Evolutionary conservation across 306 rosid species (phyloP), one percentile per base, ranked within the genome.

Genomic region (Rubus parviflorus): DNA sequence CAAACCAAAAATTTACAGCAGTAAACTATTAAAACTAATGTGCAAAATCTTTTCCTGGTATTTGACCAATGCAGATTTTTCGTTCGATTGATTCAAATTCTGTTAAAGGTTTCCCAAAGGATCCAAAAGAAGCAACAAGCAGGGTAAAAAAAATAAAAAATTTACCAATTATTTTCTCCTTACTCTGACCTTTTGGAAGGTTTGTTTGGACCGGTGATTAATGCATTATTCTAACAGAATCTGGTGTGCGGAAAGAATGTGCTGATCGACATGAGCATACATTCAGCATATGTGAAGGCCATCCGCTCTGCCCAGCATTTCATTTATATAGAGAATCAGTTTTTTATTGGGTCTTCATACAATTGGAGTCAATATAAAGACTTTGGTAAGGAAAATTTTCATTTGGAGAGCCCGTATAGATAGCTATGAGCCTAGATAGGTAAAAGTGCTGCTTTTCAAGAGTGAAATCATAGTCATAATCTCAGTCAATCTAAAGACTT

Each of bases 181-280:
- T 80, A 46, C 56, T 64, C 43, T 43, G 60, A 69, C 68, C 52
- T 77, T 57, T 83, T 72, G 17, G 56, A 56, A 68, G 19, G 48
- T 72, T 69, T 40, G 41, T 72, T 66, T 13, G 17, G 68, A 76
- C 23, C 45, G 72, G 67, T 88, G 37, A 84, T 62, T 69, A 42
- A 37, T 83, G 19, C 70, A 67, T 72, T 85, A 51, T 74, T 83
- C 25, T 73, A 70, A 74, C 96, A 95, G 99, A 92, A 90, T 82
- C 84, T 95, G 9, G 88, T 92, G 74, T 92, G 97, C 70, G 97
- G 99, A 77, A 95, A 95, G 85, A 95, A 95, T 86, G 86, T 95
- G 85, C 82, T 95, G 85, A 95, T 95, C 37, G 99, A 95, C 90
- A 95, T 95, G 99, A 95, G 99, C 87, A 95, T 95, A 86, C 99